phyloP scores from a whole-genome alignment of 129 eudicot species.

The Lonicera japonica region DNA sequence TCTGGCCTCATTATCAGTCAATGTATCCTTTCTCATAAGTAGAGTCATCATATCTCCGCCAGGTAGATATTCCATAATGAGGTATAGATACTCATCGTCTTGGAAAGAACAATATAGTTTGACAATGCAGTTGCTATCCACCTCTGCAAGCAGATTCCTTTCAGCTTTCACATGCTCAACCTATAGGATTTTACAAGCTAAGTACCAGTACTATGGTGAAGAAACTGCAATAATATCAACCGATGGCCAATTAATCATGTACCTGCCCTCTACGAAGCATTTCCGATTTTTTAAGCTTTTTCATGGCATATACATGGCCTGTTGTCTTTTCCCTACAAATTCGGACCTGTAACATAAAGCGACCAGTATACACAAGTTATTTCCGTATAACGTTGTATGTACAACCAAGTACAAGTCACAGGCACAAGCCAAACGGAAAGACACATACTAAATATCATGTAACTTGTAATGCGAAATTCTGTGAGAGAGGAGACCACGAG shows the following conservation, averaged over 20 bases:
- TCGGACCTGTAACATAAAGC: conserved; percentile 57
- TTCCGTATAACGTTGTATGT: neutral
- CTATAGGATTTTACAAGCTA: conserved; percentile 30
- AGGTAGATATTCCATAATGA: conserved; percentile 93
- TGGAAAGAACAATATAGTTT: conserved; percentile 87
- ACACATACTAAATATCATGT: too few relatives aligned
- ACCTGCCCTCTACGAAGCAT: conserved; percentile 99
- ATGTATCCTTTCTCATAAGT: conserved; percentile 85
- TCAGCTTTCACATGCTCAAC: conserved; percentile 98
- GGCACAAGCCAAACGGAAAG: too few relatives aligned
- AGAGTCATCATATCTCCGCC: conserved; percentile 99
- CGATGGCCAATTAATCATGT: conserved; percentile 14
- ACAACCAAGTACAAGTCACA: too few relatives aligned
- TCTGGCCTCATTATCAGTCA: conserved; percentile 79
- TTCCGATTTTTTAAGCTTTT: conserved; percentile 95
- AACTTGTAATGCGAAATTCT: too few relatives aligned
- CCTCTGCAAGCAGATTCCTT: conserved; percentile 94
- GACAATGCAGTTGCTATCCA: conserved; percentile 92
- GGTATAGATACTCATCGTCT: conserved; percentile 80
- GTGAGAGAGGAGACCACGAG: too few relatives aligned
- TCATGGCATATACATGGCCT: conserved; percentile 88
- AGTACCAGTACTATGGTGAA: conserved; percentile 18
- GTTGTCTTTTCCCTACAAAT: conserved; percentile 86
- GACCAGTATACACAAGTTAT: conserved; percentile 5
- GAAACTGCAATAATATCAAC: conserved; percentile 1